Evolutionary conservation across 768 basidiomycete genomes (phyloP), one percentile per base, ranked within the genome.

Genomic region (Xerocomellus chrysenteron): DNA sequence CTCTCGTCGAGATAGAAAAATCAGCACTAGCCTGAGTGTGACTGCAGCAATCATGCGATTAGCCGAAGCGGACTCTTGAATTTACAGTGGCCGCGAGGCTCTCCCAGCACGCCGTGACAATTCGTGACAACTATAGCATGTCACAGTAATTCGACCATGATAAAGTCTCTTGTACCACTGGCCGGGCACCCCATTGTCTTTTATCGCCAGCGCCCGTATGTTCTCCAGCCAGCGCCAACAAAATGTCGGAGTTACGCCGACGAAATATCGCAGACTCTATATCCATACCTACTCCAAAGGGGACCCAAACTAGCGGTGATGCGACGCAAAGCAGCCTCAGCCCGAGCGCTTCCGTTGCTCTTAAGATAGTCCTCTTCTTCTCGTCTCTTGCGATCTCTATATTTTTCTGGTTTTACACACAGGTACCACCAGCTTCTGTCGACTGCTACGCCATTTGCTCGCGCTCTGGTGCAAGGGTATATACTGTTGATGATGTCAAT

Each of bases 381-480:
- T 39, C 47, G 39, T 59, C 47, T 21, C 42, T 64, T 41, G 55
- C 21, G 16, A 26, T 37, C 30, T 58, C 55, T 39, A 40, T 26
- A 32, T 40, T 61, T 30, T 37, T 70, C 21, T 61, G 60, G 52
- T 6, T 50, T 24, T 50, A 50, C 33, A 14, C n/a, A 17, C 45
- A 24, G 33, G 12, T 12, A n/a, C 37, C 59, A 28, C 28, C 50
- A 21, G 8, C 47, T 16, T 63, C 70, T 30, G 57, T 70, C 4
- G 52, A 65, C n/a, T 49, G 73, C 5, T 89, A 88, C 64, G 85
- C 82, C 1, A 61, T 90, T n/a, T 90, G 88, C 69, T 82, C 88
- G 30, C 76, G 65, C 47, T 72, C 78, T 12, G 77, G 76, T 19
- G 61, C 75, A 47, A 71, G 73, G 32, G 79, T 92, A 47, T 89